Percentiles rank a stretch among this genome's conserved stretches.
phyloP scores from a whole-genome alignment of 2,329 filamentous ascomycete species.

The Neonectria neomacrospora region DNA sequence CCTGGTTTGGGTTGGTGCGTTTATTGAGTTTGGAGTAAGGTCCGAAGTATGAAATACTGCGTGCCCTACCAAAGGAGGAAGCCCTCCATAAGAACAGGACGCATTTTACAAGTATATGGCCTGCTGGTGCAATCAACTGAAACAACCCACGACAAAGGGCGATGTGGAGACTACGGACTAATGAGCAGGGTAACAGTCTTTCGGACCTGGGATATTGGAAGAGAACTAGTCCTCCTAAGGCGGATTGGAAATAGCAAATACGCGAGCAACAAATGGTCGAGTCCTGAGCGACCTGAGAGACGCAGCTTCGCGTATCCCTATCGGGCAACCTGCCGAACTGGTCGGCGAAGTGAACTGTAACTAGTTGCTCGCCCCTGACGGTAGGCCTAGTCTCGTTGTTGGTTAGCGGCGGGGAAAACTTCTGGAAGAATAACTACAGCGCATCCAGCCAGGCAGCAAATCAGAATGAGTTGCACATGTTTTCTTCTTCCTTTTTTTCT shows the following conservation, averaged over 20 bases:
- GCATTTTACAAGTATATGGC: neutral
- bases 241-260: neutral
- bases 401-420: slow-evolving; percentile 12
- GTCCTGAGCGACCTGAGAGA: neutral
- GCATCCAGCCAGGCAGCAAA: neutral
- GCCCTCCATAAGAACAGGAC: no score
- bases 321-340: neutral
- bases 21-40: neutral
- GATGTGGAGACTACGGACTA: neutral
- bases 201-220: no score
- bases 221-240: neutral
- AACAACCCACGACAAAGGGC: neutral
- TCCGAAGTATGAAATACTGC: neutral
- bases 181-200: neutral
- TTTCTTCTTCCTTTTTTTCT: slow-evolving; percentile 12
- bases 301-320: neutral
- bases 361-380: no score
- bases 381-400: neutral
- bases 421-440: slow-evolving; percentile 14
- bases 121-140: neutral
- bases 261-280: neutral
- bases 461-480: neutral
- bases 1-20: neutral
- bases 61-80: neutral
- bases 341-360: neutral